These are phyloP conservation scores for Skeletonema marinoi DNA, from an alignment of 108 stramenopile species.

Conservation along the genomic window DNA sequence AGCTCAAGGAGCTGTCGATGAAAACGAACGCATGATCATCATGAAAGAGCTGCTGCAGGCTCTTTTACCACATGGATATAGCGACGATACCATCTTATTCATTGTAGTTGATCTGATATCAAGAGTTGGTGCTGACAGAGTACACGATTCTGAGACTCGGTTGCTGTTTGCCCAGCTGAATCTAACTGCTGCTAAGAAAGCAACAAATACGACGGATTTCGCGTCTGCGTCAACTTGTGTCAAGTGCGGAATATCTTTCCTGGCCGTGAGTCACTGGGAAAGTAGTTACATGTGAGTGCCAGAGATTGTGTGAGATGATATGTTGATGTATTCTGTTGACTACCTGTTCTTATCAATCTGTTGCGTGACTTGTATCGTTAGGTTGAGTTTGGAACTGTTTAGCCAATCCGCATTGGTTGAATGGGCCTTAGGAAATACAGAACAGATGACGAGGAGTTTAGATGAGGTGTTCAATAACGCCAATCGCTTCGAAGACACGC, in stretches of 20 bases:
- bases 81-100: neutral
- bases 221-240: conserved; percentile 3
- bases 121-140: neutral
- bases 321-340: too few relatives aligned
- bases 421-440: conserved; percentile 5
- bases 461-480: conserved; percentile 3
- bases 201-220: conserved; percentile 8
- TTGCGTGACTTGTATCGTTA: too few relatives aligned
- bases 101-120: neutral
- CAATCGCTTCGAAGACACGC: conserved; percentile 2
- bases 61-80: neutral
- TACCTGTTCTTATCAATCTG: too few relatives aligned
- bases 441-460: neutral
- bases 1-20: neutral
- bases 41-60: neutral
- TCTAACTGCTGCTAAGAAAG: conserved; percentile 3
- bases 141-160: neutral
- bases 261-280: neutral
- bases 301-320: too few relatives aligned
- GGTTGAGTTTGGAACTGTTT: conserved; percentile 7
- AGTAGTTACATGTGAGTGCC: neutral
- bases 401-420: neutral
- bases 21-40: neutral
- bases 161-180: conserved; percentile 1
- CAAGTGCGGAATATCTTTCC: conserved; percentile 10